Base-by-base conservation (phyloP, 1,284 basidiomycete species). In the Microbotryomycetes sp. region DNA sequence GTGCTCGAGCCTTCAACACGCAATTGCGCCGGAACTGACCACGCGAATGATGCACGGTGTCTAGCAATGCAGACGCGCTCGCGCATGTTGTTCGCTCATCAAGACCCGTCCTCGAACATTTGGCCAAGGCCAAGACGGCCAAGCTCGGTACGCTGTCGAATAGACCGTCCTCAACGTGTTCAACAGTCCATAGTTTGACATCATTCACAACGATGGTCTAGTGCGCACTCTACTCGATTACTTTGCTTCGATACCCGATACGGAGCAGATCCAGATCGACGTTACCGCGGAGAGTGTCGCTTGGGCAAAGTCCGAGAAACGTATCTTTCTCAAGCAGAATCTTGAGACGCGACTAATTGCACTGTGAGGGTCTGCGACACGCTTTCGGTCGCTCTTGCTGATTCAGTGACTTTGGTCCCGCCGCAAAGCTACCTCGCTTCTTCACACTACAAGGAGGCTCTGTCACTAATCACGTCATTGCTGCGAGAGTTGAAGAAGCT, bases 101-200 rank as follows among this genome's bases (percentile, higher is more conserved):
- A 0, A 81, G 92, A 57, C 82, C 86, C 0, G 45, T 66, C 21
- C 58, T 66, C n/a, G 46, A 67, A 28, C 62, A 67, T 47, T 56
- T 92, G 1, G 93, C 94, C 27, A 98, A 98, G 76, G 94, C 96
- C 7, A 98, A 98, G 78, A 97, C 94, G 0, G 93, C 94, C 3
- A 97, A 97, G 78, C 84, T 97, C 65, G 92, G 91, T 91, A 67
- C 67, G 87, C 79, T 18, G 23, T 24, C n/a, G 48, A n/a, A 24
- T 21, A 18, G 11, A 28, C 11, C 11, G 26, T 41, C 13, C 23
- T 16, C 5, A 47, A 51, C 56, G 13, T 6, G 23, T 26, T 11
- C n/a, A 35, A n/a, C n/a, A n/a, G n/a, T 29, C 30, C 28, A 31
- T 47, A 26, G 28, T 30, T 6, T 9, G 24, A 41, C 46, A 16